A percentile compares a stretch with the other conserved stretches of the same genome.
phyloP scores from a whole-genome alignment of 2,329 filamentous ascomycete species.

The Dothideomycetidae sp. region DNA sequence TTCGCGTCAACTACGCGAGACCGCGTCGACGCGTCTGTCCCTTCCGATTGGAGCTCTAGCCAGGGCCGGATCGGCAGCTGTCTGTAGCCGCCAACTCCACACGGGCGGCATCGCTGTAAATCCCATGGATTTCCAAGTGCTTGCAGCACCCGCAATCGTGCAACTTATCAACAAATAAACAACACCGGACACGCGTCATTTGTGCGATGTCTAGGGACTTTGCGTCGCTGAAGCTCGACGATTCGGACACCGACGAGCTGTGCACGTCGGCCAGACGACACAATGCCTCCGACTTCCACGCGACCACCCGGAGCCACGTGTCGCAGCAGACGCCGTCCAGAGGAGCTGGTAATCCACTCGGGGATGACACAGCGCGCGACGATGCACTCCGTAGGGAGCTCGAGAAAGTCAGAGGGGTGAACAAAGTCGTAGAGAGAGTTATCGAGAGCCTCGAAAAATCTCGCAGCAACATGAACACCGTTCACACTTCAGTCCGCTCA shows the following conservation, averaged over 20 bases:
- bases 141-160: conserved; percentile 7
- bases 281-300: conserved; percentile 23
- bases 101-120: too few species aligned
- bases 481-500: conserved; percentile 70
- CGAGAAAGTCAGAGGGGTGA: conserved; percentile 70
- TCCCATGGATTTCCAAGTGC: background rate
- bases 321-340: conserved; percentile 9
- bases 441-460: conserved; percentile 57
- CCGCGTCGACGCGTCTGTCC: background rate
- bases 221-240: conserved; percentile 33
- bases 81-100: background rate
- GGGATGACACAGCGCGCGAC: conserved; percentile 40
- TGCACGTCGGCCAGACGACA: conserved; percentile 31
- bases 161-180: background rate
- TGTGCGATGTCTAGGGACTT: conserved; percentile 15
- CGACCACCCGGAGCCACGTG: conserved; percentile 17
- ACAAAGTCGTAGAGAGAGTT: conserved; percentile 70
- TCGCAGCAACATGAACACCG: conserved; percentile 68
- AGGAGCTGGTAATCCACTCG: conserved; percentile 5
- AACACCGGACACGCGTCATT: conserved; percentile 1
- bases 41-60: background rate
- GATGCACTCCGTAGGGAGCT: conserved; percentile 63
- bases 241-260: conserved; percentile 44
- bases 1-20: background rate
- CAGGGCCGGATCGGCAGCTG: conserved; percentile 2